Conservation (phyloP, 352 stramenopile species). For the Globisporangium acanthophoron region DNA sequence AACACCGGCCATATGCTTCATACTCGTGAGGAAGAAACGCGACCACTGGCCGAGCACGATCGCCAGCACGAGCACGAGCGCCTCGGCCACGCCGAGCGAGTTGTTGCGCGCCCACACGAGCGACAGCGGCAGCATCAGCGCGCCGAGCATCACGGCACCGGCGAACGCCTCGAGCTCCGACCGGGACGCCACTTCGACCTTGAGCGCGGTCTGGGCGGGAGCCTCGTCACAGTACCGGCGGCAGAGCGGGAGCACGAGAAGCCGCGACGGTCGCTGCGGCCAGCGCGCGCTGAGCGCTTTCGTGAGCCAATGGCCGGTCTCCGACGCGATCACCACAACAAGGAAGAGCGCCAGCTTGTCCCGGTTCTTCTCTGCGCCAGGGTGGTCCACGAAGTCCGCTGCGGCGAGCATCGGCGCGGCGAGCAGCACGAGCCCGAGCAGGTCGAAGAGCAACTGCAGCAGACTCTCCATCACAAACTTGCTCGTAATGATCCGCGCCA, state of each 20-base stretch:
- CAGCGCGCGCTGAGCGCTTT: neutral
- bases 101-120: constrained; percentile 15
- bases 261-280: constrained; percentile 4
- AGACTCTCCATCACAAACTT: constrained; percentile 42
- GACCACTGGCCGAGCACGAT: constrained; percentile 36
- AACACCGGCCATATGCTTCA: constrained; percentile 41
- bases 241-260: constrained; percentile 10
- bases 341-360: constrained; percentile 45
- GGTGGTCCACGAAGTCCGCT: constrained; percentile 35
- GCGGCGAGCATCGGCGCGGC: constrained; percentile 32
- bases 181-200: constrained; percentile 18
- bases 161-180: constrained; percentile 22
- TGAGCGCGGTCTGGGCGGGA: constrained; percentile 11
- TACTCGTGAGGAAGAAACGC: constrained; percentile 25
- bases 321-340: constrained; percentile 35
- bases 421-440: constrained; percentile 25
- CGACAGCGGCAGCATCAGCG: constrained; percentile 28
- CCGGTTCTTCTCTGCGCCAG: constrained; percentile 22
- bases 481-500: constrained; percentile 47
- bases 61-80: constrained; percentile 34
- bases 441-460: constrained; percentile 33
- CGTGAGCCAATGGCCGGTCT: constrained; percentile 22
- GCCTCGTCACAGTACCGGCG: constrained; percentile 21
- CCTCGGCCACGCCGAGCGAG: constrained; percentile 25
- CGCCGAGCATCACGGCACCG: constrained; percentile 25